A percentile compares a stretch with the other conserved stretches of the same genome.
Evolutionary conservation across 176 grass and related monocot species (phyloP).

Genomic region (Ensete ventricosum): DNA sequence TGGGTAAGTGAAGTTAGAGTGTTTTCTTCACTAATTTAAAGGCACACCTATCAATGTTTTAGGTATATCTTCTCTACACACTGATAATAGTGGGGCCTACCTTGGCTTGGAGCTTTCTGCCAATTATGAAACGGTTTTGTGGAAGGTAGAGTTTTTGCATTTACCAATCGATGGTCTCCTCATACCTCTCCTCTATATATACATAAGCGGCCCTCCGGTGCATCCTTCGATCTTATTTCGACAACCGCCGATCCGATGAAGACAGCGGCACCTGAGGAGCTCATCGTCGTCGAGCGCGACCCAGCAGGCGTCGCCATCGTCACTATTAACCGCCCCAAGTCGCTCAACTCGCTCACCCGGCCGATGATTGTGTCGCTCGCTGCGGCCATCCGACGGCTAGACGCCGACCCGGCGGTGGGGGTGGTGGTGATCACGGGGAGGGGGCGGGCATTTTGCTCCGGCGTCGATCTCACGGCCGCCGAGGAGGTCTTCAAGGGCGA

Average conservation of each 20-base stretch:
- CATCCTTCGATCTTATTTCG: no score
- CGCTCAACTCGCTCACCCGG: constrained; percentile 81
- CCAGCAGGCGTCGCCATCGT: constrained; percentile 48
- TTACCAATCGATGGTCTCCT: no score
- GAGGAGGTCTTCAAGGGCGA: constrained; percentile 92
- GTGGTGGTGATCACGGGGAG: constrained; percentile 58
- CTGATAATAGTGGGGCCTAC: no score
- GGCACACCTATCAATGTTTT: no score
- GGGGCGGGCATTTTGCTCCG: constrained; percentile 80
- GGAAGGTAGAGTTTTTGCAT: no score
- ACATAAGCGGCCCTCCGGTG: no score
- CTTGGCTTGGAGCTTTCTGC: no score
- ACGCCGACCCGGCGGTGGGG: constrained; percentile 47
- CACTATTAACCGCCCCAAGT: constrained; percentile 79
- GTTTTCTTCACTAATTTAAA: no score
- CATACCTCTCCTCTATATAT: no score
- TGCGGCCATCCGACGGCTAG: constrained; percentile 45
- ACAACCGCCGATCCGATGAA: background rate
- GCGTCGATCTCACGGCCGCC: constrained; percentile 70
- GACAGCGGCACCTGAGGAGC: constrained; percentile 12
- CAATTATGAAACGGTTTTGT: no score
- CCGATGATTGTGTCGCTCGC: constrained; percentile 70
- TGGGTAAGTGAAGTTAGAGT: no score
- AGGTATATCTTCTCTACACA: no score
- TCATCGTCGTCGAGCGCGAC: constrained; percentile 49